A percentile compares a stretch with the other conserved stretches of the same genome.
Conservation (phyloP, 352 stramenopile species). For the Thraustotheca clavata region DNA sequence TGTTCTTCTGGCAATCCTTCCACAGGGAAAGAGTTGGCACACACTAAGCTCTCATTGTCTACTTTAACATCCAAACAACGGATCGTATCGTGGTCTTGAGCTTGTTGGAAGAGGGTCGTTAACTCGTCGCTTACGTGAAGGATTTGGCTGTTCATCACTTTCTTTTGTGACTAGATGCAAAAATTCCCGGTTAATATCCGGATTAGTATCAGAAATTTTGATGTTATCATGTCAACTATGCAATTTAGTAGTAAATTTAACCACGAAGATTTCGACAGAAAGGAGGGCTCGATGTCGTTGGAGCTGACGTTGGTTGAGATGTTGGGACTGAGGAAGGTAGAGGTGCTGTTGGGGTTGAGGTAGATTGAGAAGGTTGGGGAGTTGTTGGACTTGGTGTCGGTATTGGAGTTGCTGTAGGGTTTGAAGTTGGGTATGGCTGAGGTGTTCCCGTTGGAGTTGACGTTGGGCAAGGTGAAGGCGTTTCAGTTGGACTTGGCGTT, state of each 20-base stretch:
- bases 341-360: too few species aligned
- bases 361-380: too few species aligned
- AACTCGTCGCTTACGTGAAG: conserved; percentile 11
- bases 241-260: neutral
- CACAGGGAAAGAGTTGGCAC: neutral
- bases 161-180: neutral
- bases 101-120: conserved; percentile 1
- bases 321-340: too few species aligned
- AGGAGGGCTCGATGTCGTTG: too few species aligned
- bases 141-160: conserved; percentile 18
- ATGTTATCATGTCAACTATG: neutral
- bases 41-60: neutral
- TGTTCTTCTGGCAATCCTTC: neutral
- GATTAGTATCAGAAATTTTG: neutral
- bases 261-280: conserved; percentile 17
- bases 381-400: too few species aligned
- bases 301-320: too few species aligned
- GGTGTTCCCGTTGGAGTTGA: too few species aligned
- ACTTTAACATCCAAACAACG: conserved; percentile 18
- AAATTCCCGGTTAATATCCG: neutral
- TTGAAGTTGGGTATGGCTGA: too few species aligned
- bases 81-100: conserved; percentile 1
- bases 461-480: too few species aligned
- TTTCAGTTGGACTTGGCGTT: too few species aligned
- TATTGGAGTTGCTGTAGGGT: too few species aligned